Conservation (phyloP, 441 rosid genomes). For the Pelargonium exstipulatum region DNA sequence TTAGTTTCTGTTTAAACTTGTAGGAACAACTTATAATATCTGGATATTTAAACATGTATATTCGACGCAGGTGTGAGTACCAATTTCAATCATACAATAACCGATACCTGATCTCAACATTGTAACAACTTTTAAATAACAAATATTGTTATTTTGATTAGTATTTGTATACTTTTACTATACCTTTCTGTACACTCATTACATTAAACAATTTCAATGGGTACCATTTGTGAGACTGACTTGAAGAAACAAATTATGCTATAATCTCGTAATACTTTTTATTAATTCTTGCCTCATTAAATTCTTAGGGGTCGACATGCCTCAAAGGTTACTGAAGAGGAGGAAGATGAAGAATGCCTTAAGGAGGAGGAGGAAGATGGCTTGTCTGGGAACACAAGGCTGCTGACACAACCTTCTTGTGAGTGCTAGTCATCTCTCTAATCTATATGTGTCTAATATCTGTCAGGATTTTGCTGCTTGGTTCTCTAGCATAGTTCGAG, state of each 20-base stretch:
- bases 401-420: slow-evolving; percentile 95
- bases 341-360: slow-evolving; percentile 90
- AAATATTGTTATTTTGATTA: no score
- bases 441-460: background rate
- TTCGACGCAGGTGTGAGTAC: no score
- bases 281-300: background rate
- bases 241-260: background rate
- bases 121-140: no score
- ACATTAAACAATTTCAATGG: no score
- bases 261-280: background rate
- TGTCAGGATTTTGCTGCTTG: background rate
- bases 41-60: no score
- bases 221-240: background rate
- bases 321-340: slow-evolving; percentile 90
- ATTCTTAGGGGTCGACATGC: slow-evolving; percentile 83
- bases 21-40: no score
- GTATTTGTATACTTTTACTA: no score
- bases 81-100: no score
- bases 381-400: slow-evolving; percentile 67
- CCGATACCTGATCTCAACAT: no score
- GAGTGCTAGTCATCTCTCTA: slow-evolving; percentile 27
- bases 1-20: no score
- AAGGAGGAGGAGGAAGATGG: slow-evolving; percentile 97
- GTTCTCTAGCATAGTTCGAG: background rate
- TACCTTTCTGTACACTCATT: no score